Conservation (phyloP, 2,329 filamentous ascomycete species). For the Cryphonectria radicalis region DNA sequence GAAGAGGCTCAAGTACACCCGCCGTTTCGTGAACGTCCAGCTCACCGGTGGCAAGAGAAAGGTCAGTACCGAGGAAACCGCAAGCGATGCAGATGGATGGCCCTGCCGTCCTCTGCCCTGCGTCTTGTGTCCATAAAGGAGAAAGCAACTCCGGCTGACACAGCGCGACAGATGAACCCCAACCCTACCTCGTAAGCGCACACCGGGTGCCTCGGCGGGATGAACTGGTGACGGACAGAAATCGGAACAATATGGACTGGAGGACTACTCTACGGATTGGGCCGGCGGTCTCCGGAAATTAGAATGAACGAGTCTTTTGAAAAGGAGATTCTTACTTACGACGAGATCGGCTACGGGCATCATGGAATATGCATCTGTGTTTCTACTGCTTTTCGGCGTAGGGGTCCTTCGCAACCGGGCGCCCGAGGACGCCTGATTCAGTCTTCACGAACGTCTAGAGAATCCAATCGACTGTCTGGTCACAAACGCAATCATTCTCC, state of each 20-base stretch:
- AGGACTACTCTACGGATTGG: constrained; percentile 23
- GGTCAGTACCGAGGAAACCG: constrained; percentile 55
- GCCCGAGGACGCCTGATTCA: constrained; percentile 27
- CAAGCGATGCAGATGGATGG: not conserved
- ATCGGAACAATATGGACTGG: constrained; percentile 26
- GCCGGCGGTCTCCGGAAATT: constrained; percentile 19
- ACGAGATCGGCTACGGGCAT: constrained; percentile 26
- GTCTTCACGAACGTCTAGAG: constrained; percentile 30
- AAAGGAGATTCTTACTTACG: constrained; percentile 10
- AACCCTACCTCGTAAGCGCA: constrained; percentile 30
- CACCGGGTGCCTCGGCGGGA: constrained; percentile 21
- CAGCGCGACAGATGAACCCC: constrained; percentile 29
- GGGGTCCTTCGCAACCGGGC: constrained; percentile 23
- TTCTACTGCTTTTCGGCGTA: constrained; percentile 28
- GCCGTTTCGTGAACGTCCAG: constrained; percentile 96
- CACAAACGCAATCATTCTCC: not conserved
- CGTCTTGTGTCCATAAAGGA: not conserved
- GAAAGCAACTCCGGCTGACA: constrained; percentile 17
- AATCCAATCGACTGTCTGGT: constrained; percentile 29
- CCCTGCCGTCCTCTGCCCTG: not conserved
- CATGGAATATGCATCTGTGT: constrained; percentile 28
- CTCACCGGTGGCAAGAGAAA: constrained; percentile 97
- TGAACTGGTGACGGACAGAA: constrained; percentile 24
- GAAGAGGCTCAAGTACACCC: constrained; percentile 94
- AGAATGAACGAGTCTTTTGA: constrained; percentile 23